Evolutionary conservation across 257 asterid species (phyloP), one percentile per base, ranked within the genome.

Genomic region (Nicotiana attenuata): DNA sequence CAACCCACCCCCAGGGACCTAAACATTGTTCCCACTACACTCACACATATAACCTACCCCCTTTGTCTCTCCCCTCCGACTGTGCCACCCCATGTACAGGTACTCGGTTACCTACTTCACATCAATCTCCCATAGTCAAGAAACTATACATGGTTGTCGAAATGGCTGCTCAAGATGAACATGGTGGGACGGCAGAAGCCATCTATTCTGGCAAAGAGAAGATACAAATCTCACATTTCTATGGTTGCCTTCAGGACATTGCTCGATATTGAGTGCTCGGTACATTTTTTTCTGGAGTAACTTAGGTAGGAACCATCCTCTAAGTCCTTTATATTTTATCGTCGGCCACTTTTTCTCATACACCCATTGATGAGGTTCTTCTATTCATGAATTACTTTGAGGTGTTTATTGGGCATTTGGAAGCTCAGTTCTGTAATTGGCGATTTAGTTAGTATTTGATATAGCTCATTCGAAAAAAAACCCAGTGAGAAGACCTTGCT

Each of bases 141-240:
- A 96, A 91, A 89, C 89, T 94, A 3, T 96, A 92, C 85, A 89
- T 93, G 95, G 97, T 94, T n/a, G 87, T 96, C 28, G 97, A 96
- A 85, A 96, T 96, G 98, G 97, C 99, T 22, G 97, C 98, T 75
- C 98, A 94, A 83, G 99, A 98, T 24, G 98, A 92, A 88, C 85
- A 81, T 1, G 99, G 99, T 67, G 98, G 98, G 80, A 88, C 90
- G 81, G 97, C 97, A 10, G 97, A 92, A 80, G 94, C 93, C 57
- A 86, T 96, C 78, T 96, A 88, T 76, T 87, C 97, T 5, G 98
- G 99, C 45, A 84, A 89, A 85, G 88, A 90, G 81, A 94, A 94
- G 95, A 94, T 96, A 78, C 84, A 91, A 53, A 89, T 91, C 28
- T 64, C 90, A 10, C 97, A 93, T 88, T 96, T 96, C 89, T 90